phyloP scores from a whole-genome alignment of 2,329 filamentous ascomycete genomes.

The Phyllosticta citriasiana region DNA sequence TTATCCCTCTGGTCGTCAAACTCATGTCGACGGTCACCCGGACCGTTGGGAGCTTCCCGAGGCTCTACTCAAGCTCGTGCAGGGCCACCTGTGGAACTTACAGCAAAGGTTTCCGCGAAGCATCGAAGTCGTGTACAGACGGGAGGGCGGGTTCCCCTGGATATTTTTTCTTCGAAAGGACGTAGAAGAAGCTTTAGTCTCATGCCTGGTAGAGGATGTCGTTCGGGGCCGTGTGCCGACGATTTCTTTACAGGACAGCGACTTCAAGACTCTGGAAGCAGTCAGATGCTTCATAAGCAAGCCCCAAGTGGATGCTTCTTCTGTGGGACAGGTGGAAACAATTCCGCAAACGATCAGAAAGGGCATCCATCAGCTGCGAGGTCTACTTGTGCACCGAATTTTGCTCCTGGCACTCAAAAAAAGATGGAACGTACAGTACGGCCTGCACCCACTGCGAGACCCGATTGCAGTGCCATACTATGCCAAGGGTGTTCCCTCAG shows the following conservation, averaged over 20 bases:
- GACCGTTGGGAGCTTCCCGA: slow-evolving; percentile 31
- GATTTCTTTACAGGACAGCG: slow-evolving; percentile 20
- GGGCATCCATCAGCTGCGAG: slow-evolving; percentile 48
- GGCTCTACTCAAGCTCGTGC: slow-evolving; percentile 24
- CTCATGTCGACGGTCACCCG: slow-evolving; percentile 30
- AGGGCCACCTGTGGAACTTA: slow-evolving; percentile 24
- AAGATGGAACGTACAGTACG: slow-evolving; percentile 56
- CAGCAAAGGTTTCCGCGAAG: slow-evolving; percentile 31
- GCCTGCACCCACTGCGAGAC: slow-evolving; percentile 35
- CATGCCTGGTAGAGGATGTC: slow-evolving; percentile 22
- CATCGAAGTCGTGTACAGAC: slow-evolving; percentile 40
- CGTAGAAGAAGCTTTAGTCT: slow-evolving; percentile 22
- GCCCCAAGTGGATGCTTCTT: slow-evolving; percentile 13
- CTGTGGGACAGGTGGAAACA: slow-evolving; percentile 14
- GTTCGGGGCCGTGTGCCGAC: slow-evolving; percentile 19
- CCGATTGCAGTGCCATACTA: slow-evolving; percentile 55
- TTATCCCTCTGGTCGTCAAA: slow-evolving; percentile 34
- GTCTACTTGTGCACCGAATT: slow-evolving; percentile 51
- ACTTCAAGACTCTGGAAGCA: slow-evolving; percentile 16
- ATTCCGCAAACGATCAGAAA: slow-evolving; percentile 34
- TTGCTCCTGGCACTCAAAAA: slow-evolving; percentile 51
- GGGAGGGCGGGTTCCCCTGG: slow-evolving; percentile 39
- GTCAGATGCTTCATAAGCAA: slow-evolving; percentile 26
- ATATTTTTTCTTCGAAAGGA: slow-evolving; percentile 44
- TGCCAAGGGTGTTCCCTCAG: slow-evolving; percentile 36